A percentile compares a stretch with the other conserved stretches of the same genome.
phyloP scores from a whole-genome alignment of 1,284 basidiomycete species.

The Bondarzewia mesenterica region DNA sequence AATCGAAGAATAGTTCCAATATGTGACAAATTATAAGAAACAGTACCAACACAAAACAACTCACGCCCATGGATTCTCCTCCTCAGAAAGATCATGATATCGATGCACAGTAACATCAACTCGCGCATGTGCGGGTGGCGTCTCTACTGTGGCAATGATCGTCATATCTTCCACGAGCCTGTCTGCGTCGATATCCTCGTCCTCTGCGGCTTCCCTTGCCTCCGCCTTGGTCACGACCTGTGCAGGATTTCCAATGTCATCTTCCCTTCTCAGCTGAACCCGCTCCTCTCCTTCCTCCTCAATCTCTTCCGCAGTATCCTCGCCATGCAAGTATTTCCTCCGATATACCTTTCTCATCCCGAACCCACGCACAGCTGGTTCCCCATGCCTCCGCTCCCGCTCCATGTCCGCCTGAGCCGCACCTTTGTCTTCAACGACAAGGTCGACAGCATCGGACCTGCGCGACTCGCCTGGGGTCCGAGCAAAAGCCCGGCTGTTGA shows the following conservation, averaged over 20 bases:
- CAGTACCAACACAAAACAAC: not conserved
- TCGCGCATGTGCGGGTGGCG: conserved; percentile 39
- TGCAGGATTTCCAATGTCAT: conserved; percentile 9
- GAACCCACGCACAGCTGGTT: conserved; percentile 33
- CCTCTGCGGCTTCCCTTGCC: conserved; percentile 18
- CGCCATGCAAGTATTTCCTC: conserved; percentile 39
- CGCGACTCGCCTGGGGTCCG: conserved; percentile 29
- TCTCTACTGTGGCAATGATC: conserved; percentile 22
- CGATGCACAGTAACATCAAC: conserved; percentile 16
- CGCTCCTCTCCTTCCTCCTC: conserved; percentile 19
- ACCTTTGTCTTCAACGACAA: conserved; percentile 57
- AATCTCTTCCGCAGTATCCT: conserved; percentile 30
- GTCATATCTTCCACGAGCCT: conserved; percentile 13
- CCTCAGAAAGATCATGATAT: conserved; percentile 27
- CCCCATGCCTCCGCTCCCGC: conserved; percentile 45
- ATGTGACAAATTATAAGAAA: not conserved
- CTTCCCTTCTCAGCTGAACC: not conserved
- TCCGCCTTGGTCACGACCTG: conserved; percentile 22
- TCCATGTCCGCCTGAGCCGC: conserved; percentile 42
- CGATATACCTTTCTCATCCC: conserved; percentile 46
- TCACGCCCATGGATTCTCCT: conserved; percentile 48
- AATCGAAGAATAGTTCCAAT: not conserved
- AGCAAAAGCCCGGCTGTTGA: conserved; percentile 25
- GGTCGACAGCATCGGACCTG: conserved; percentile 71
- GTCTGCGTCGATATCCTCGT: conserved; percentile 18